Conservation (phyloP, 2,329 filamentous ascomycete species). For the Dendrostoma leiphaemia region DNA sequence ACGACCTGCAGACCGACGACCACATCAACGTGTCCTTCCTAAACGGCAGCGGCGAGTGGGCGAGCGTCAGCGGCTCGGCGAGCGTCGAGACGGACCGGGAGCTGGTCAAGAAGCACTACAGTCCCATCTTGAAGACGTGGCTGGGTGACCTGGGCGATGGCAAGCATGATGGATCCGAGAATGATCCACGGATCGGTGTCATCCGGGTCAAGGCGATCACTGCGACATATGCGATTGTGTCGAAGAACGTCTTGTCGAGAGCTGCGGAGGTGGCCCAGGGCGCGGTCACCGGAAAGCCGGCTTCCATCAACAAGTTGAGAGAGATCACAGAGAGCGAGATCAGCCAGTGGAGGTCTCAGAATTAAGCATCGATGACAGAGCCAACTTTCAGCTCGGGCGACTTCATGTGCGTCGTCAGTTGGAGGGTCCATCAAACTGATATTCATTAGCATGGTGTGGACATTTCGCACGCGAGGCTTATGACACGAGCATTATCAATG, state of each 20-base stretch:
- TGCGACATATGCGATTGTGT: conserved; percentile 67
- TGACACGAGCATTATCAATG: too few relatives aligned
- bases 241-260: conserved; percentile 61
- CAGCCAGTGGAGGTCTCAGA: conserved; percentile 52
- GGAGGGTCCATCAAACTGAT: too few relatives aligned
- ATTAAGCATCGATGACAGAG: conserved; percentile 21
- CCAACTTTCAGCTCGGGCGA: too few relatives aligned
- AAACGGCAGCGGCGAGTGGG: conserved; percentile 76
- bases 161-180: conserved; percentile 75
- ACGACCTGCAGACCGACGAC: conserved; percentile 70
- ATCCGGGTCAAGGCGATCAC: conserved; percentile 74
- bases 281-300: conserved; percentile 67
- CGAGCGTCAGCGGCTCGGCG: conserved; percentile 75
- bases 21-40: conserved; percentile 82
- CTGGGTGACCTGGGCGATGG: conserved; percentile 82
- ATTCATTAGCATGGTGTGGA: not conserved
- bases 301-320: conserved; percentile 72
- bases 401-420: too few relatives aligned
- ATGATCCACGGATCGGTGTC: conserved; percentile 78
- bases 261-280: conserved; percentile 74
- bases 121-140: conserved; percentile 74
- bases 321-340: conserved; percentile 69
- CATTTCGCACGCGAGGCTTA: too few relatives aligned
- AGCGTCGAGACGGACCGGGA: conserved; percentile 67
- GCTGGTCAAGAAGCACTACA: conserved; percentile 74